Evolutionary conservation across 768 basidiomycete genomes (phyloP).

Genomic region (Boletus tylopilopsis): DNA sequence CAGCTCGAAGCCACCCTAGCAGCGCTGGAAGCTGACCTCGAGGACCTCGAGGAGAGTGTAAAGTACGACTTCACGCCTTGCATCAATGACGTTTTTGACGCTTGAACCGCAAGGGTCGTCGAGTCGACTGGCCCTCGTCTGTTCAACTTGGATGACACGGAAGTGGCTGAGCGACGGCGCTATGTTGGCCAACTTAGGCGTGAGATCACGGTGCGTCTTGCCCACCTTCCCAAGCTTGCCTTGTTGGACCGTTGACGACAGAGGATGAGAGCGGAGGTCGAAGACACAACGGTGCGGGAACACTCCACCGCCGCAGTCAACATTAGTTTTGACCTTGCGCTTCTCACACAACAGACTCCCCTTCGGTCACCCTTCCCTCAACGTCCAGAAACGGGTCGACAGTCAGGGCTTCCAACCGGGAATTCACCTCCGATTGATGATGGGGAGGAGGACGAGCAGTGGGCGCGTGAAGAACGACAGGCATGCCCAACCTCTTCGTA

Average conservation of each 20-base stretch:
- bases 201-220: slow-evolving; percentile 71
- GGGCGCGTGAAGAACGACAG: slow-evolving; percentile 87
- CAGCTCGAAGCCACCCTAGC: slow-evolving; percentile 77
- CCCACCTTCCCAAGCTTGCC: slow-evolving; percentile 2
- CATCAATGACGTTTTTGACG: background rate
- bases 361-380: slow-evolving; percentile 16
- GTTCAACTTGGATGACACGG: slow-evolving; percentile 77
- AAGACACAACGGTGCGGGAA: slow-evolving; percentile 19
- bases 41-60: slow-evolving; percentile 93
- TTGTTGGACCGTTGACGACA: slow-evolving; percentile 32
- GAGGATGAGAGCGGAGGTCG: slow-evolving; percentile 72
- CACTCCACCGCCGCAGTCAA: background rate
- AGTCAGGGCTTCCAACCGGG: slow-evolving; percentile 6
- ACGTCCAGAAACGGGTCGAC: slow-evolving; percentile 17
- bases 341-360: slow-evolving; percentile 1
- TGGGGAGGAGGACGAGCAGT: slow-evolving; percentile 69
- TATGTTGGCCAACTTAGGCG: slow-evolving; percentile 73
- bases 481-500: slow-evolving; percentile 33
- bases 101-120: slow-evolving; percentile 58
- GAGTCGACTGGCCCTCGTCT: slow-evolving; percentile 79
- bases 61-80: slow-evolving; percentile 45
- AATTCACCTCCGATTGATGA: slow-evolving; percentile 21
- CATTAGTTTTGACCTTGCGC: background rate
- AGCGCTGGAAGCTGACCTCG: slow-evolving; percentile 80
- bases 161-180: slow-evolving; percentile 69